Conservation (phyloP, 306 rosid genomes). For the Pyrus betulifolia region DNA sequence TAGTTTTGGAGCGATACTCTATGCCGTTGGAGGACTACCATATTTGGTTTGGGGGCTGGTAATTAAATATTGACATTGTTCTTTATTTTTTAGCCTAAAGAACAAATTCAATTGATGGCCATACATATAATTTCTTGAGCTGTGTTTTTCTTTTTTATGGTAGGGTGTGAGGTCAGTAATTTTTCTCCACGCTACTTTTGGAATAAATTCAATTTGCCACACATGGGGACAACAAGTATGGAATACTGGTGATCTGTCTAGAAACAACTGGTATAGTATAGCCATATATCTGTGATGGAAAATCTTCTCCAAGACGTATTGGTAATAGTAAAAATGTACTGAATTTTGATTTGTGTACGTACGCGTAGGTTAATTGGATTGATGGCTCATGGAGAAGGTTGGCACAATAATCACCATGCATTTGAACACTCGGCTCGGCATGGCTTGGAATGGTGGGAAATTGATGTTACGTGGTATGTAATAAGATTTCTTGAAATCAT, state of each 20-base stretch:
- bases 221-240: conserved; percentile 2
- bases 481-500: conserved; percentile 52
- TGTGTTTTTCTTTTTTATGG: neutral
- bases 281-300: neutral
- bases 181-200: conserved; percentile 1
- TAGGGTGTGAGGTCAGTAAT: conserved; percentile 1
- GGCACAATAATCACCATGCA: conserved; percentile 96
- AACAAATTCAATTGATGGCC: too few relatives aligned
- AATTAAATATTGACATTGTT: neutral
- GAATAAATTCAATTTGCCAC: conserved; percentile 1
- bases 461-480: conserved; percentile 79
- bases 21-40: conserved; percentile 66
- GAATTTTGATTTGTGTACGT: neutral
- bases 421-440: conserved; percentile 84
- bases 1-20: conserved; percentile 59
- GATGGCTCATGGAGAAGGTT: conserved; percentile 86
- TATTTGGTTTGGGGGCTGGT: conserved; percentile 90
- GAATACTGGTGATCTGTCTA: conserved; percentile 2
- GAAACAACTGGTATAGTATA: conserved; percentile 1
- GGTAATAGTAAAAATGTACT: neutral
- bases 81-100: neutral
- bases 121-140: neutral
- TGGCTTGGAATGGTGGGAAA: conserved; percentile 89
- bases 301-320: neutral
- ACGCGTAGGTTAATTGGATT: conserved; percentile 53